Conservation (phyloP, 345 rosid genomes). For the Iberis pinnata region DNA sequence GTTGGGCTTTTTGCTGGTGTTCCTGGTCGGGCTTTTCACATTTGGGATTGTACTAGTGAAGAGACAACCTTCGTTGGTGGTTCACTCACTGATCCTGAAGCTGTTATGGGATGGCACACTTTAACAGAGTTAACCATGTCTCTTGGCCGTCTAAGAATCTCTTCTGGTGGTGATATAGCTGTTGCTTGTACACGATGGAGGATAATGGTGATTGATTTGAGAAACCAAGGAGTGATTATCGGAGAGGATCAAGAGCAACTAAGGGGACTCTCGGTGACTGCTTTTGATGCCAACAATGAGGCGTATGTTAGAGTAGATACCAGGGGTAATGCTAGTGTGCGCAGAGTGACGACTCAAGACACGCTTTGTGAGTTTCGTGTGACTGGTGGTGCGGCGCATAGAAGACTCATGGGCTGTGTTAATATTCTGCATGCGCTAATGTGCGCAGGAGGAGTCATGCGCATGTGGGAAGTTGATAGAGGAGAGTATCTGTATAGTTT, state of each 20-base stretch:
- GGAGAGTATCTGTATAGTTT: slow-evolving; percentile 42
- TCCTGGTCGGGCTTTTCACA: slow-evolving; percentile 61
- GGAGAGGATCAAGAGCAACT: slow-evolving; percentile 31
- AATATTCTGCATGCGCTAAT: slow-evolving; percentile 56
- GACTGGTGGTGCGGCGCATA: slow-evolving; percentile 25
- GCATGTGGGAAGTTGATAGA: slow-evolving; percentile 52
- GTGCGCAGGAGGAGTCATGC: slow-evolving; percentile 56
- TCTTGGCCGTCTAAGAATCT: slow-evolving; percentile 60
- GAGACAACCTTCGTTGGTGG: slow-evolving; percentile 48
- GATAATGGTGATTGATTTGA: slow-evolving; percentile 43
- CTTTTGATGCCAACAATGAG: slow-evolving; percentile 39
- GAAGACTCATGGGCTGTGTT: slow-evolving; percentile 53
- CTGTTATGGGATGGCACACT: slow-evolving; percentile 73
- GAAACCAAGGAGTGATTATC: slow-evolving; percentile 43
- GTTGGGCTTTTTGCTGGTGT: slow-evolving; percentile 87
- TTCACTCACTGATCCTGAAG: slow-evolving; percentile 54
- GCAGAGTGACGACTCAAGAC: slow-evolving; percentile 37
- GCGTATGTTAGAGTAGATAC: slow-evolving; percentile 49
- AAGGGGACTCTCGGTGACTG: slow-evolving; percentile 43
- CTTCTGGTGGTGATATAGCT: slow-evolving; percentile 45
- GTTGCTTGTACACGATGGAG: slow-evolving; percentile 66
- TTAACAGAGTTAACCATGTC: slow-evolving; percentile 52
- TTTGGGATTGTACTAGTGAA: slow-evolving; percentile 61
- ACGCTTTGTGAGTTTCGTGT: slow-evolving; percentile 47
- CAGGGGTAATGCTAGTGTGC: slow-evolving; percentile 52